Evolutionary conservation across 805 yeast species (phyloP).

Genomic region (Saccharomyces kudriavzevii): DNA sequence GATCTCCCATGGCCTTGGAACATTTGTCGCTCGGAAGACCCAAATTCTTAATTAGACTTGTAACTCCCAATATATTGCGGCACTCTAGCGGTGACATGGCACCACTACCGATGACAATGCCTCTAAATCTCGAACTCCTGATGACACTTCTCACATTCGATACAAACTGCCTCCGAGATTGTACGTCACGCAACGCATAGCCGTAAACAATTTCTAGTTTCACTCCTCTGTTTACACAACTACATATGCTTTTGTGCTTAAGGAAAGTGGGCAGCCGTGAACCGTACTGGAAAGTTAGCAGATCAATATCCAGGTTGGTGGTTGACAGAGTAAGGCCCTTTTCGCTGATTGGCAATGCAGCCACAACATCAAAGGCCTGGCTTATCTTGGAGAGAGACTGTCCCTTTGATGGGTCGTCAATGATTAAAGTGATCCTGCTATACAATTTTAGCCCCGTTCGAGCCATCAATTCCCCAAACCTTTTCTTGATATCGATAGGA

Average conservation of each 20-base stretch:
- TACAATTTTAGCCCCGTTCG: conserved; percentile 41
- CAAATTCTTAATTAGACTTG: conserved; percentile 54
- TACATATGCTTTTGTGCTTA: conserved; percentile 75
- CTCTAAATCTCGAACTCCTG: conserved; percentile 74
- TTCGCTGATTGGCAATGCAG: conserved; percentile 75
- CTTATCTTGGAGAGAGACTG: conserved; percentile 38
- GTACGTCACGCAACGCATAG: conserved; percentile 37
- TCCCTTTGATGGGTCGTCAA: conserved; percentile 71
- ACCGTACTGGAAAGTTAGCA: conserved; percentile 64
- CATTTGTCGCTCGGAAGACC: conserved; percentile 65
- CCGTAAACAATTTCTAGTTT: conserved; percentile 72
- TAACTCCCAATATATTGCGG: conserved; percentile 63
- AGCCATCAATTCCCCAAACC: conserved; percentile 26
- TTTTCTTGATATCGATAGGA: conserved; percentile 32
- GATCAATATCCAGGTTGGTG: conserved; percentile 68
- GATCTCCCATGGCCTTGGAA: conserved; percentile 47
- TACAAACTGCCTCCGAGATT: conserved; percentile 53
- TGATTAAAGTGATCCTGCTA: conserved; percentile 64
- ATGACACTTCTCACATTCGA: conserved; percentile 66
- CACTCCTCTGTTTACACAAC: conserved; percentile 76
- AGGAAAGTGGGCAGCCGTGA: conserved; percentile 64
- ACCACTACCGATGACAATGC: conserved; percentile 74
- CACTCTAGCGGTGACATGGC: conserved; percentile 47
- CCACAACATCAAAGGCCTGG: conserved; percentile 61
- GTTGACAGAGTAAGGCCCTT: conserved; percentile 69